A percentile compares a stretch with the other conserved stretches of the same genome.
Conservation (phyloP, 108 stramenopile genomes). For the Conticribra weissflogii region DNA sequence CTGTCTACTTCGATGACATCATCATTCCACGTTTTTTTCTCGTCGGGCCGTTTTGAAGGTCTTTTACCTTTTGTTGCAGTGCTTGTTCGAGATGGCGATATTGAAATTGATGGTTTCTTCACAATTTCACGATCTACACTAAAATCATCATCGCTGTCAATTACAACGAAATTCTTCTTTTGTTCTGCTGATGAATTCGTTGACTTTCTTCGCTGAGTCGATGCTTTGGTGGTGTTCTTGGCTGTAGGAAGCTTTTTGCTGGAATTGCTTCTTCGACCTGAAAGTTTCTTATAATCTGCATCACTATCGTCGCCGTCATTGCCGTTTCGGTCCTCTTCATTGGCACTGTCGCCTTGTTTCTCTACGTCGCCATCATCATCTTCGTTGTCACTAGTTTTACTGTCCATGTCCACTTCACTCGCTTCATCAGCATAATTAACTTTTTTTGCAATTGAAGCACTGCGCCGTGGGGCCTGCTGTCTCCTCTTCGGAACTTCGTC, state of each 20-base stretch:
- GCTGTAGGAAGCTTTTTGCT: too few species aligned
- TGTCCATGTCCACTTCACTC: conserved; percentile 31
- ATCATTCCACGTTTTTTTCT: conserved; percentile 8
- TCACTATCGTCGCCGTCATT: conserved; percentile 39
- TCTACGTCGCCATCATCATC: too few species aligned
- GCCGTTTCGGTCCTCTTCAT: conserved; percentile 12
- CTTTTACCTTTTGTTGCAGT: background rate
- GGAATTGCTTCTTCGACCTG: too few species aligned
- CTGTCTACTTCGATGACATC: conserved; percentile 22
- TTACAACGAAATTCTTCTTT: background rate
- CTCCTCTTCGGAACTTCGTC: background rate
- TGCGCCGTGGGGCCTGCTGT: conserved; percentile 39
- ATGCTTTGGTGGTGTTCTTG: background rate
- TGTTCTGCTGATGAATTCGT: conserved; percentile 18
- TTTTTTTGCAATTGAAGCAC: conserved; percentile 22
- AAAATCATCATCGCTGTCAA: conserved; percentile 22
- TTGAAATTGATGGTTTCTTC: background rate
- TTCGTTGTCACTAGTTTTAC: conserved; percentile 13
- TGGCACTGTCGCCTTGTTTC: conserved; percentile 3
- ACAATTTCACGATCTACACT: too few species aligned
- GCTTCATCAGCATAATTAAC: conserved; percentile 49
- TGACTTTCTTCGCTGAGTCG: conserved; percentile 1
- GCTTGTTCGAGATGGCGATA: background rate
- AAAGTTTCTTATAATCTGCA: too few species aligned
- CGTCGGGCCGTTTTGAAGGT: background rate